Percentiles rank a stretch among this genome's conserved stretches.
Evolutionary conservation across 192 early-diverging fungal genomes (phyloP).

Genomic region (Coemansia sp.): DNA sequence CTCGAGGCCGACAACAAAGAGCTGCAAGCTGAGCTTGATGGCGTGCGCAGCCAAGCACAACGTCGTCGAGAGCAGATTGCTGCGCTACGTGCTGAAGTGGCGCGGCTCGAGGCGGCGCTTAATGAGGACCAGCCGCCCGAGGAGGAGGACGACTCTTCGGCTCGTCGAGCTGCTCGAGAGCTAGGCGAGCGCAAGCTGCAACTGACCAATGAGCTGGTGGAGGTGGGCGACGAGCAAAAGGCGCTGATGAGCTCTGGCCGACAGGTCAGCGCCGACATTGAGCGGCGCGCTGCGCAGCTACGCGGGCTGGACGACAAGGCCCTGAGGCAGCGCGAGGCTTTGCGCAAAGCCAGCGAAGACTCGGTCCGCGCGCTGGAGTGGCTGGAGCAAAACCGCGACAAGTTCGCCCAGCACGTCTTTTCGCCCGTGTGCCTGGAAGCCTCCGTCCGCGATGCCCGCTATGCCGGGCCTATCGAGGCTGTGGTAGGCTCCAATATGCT

Average conservation of each 20-base stretch:
- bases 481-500: conserved; percentile 44
- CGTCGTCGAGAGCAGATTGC: conserved; percentile 46
- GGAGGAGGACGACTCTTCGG: conserved; percentile 33
- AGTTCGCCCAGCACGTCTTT: conserved; percentile 72
- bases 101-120: conserved; percentile 31
- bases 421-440: conserved; percentile 73
- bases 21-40: conserved; percentile 31
- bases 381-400: conserved; percentile 63
- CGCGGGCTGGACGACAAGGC: conserved; percentile 62
- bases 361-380: conserved; percentile 66
- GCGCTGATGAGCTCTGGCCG: conserved; percentile 35
- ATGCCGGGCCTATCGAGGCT: conserved; percentile 70
- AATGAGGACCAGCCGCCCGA: conserved; percentile 21
- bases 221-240: conserved; percentile 52
- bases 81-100: conserved; percentile 39
- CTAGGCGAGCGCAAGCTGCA: conserved; percentile 40
- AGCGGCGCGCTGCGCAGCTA: conserved; percentile 49
- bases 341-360: conserved; percentile 57
- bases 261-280: conserved; percentile 37
- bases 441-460: conserved; percentile 63
- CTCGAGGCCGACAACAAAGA: conserved; percentile 37
- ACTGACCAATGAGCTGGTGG: conserved; percentile 44
- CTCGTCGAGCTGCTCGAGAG: neutral
- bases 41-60: conserved; percentile 32
- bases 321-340: conserved; percentile 55